These are phyloP conservation scores for Xylaria longipes DNA, from an alignment of 495 filamentous ascomycete species.

Conservation along the genomic window DNA sequence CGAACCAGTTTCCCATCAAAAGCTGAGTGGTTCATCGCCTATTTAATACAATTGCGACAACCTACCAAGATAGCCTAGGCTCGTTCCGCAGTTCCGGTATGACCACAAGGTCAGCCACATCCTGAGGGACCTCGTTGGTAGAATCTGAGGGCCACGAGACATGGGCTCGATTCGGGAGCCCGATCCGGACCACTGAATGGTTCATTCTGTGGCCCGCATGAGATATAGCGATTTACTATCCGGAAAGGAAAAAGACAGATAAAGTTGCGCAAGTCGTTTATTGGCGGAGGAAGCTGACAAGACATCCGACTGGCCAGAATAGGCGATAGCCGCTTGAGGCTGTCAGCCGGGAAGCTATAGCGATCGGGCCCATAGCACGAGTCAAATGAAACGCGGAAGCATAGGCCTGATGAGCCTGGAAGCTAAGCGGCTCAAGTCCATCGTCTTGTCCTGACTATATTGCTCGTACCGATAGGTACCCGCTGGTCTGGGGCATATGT, in stretches of 20 bases:
- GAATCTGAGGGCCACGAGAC: neutral
- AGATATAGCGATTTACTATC: conserved; percentile 34
- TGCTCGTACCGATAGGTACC: neutral
- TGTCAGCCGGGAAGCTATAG: conserved; percentile 31
- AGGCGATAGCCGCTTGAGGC: conserved; percentile 40
- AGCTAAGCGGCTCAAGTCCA: neutral
- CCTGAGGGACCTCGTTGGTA: neutral
- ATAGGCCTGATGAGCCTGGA: neutral
- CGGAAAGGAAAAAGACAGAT: conserved; percentile 27
- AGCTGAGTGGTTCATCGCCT: conserved; percentile 29
- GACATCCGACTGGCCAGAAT: conserved; percentile 39
- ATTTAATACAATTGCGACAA: conserved; percentile 38
- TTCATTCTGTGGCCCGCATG: conserved; percentile 37
- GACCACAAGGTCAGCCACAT: conserved; percentile 22
- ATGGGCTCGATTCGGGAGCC: conserved; percentile 37
- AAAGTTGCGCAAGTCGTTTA: conserved; percentile 32
- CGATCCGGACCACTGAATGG: conserved; percentile 32
- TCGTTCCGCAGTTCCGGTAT: conserved; percentile 38
- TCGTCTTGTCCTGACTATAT: neutral
- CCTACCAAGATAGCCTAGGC: conserved; percentile 28
- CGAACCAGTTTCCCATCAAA: conserved; percentile 21
- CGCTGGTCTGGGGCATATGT: neutral
- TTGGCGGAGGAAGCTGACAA: conserved; percentile 29
- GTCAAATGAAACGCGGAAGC: conserved; percentile 22
- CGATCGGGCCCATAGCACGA: conserved; percentile 29